Base-by-base conservation (phyloP, 73 alveolate genomes). In the Paramecium pentaurelia region DNA sequence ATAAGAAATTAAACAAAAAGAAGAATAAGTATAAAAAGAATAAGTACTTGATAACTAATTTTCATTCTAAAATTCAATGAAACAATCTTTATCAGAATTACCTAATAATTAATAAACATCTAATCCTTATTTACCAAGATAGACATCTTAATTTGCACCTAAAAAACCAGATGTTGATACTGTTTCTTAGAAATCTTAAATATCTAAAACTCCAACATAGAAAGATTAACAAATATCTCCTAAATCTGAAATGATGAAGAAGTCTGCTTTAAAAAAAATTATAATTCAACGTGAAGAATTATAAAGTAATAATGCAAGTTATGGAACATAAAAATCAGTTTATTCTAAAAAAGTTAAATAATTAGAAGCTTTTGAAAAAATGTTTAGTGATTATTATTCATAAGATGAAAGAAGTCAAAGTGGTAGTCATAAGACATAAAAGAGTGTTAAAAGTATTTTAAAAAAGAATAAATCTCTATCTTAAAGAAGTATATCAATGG, bases 81-180 rank as follows among this genome's bases (percentile, higher is more conserved):
- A 68, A 68, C 7, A 34, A 68, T 68, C 84, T 0, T 28, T 28
- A 68, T 32, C 84, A 54, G 70, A 54, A 68, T 27, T 34, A 9
- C 70, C 30, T 18, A 54, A 54, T n/a, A n/a, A 54, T 18, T 75
- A 37, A 27, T 32, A 34, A 75, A 37, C 38, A 0, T 18, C 70
- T 0, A 75, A 75, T 10, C 88, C 88, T 10, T 40, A 75, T 37
- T 22, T 22, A 32, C 28, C 88, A 8, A 37, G 34, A 34, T 18
- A 75, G 32, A 75, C 58, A 36, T 75, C 88, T n/a, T 75, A 75
- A 75, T 75, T 75, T 37, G 88, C 88, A 32, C 88, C 60, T 11
- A 75, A 75, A 75, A 34, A 75, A n/a, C 51, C 40, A 27, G 51
- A 75, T 37, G 18, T 22, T 14, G 88, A 34, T 34, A 75, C 85